Evolutionary conservation across 2,329 filamentous ascomycete species (phyloP).

Genomic region (Penicillium sclerotigenum): DNA sequence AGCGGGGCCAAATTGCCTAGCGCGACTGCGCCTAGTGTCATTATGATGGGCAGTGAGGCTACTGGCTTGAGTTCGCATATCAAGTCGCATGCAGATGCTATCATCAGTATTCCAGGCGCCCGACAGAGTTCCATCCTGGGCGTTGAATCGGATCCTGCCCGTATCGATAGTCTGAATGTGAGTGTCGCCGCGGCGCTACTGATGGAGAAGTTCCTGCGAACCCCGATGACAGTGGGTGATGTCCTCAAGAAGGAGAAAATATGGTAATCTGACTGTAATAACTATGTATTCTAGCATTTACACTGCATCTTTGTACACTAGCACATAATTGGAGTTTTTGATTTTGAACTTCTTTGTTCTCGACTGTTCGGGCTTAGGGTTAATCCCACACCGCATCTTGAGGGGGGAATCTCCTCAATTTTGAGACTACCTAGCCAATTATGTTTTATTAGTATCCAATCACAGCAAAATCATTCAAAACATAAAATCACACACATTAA

Average conservation of each 20-base stretch:
- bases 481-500: background rate
- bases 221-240: constrained; percentile 29
- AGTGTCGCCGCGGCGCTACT: constrained; percentile 81
- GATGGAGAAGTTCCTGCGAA: constrained; percentile 41
- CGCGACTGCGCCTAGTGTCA: constrained; percentile 62
- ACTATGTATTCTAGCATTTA: constrained; percentile 7
- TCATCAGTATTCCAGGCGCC: constrained; percentile 60
- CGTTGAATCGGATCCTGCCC: constrained; percentile 40
- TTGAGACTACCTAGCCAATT: background rate
- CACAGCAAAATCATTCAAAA: background rate
- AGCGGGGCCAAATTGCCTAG: constrained; percentile 46
- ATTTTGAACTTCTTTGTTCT: background rate
- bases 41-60: constrained; percentile 81
- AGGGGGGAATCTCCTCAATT: background rate
- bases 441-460: background rate
- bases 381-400: background rate
- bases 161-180: constrained; percentile 89
- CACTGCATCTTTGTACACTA: constrained; percentile 16
- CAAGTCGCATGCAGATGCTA: constrained; percentile 62
- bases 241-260: constrained; percentile 20
- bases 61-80: constrained; percentile 66
- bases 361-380: background rate
- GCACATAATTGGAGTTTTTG: constrained; percentile 1
- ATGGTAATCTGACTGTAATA: constrained; percentile 15
- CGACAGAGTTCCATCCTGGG: constrained; percentile 43